Base-by-base conservation (phyloP, 495 filamentous ascomycete species). In the Staphylotrichum longicolle region DNA sequence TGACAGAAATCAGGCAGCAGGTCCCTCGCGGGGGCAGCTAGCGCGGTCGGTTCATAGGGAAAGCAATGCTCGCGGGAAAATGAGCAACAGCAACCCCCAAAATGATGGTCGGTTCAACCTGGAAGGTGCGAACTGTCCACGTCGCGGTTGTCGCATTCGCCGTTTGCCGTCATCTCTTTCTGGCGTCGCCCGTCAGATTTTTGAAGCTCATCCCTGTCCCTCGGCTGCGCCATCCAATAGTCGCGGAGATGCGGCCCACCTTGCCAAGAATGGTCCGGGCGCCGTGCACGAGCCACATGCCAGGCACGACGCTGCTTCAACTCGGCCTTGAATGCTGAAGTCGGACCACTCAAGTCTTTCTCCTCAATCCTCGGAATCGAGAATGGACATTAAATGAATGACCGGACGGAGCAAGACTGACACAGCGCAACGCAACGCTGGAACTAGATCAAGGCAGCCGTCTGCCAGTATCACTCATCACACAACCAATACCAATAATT, bases 21-120 rank as follows among this genome's bases (percentile, higher is more conserved):
- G 63, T 61, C 65, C 64, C 64, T 63, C 39, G 52, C 47, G 20
- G 52, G 65, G 68, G 63, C 61, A 53, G 30, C 67, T 69, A 66
- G 53, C 62, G 61, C 48, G 58, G 66, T 64, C 64, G 66, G 63
- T 59, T 69, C 70, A 73, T 73, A 66, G 60, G 20, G 20, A 65
- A 73, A 53, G 27, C 66, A 67, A 63, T 68, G 58, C 34, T 65
- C 39, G 54, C 10, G 7, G 7, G 30, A 27, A 35, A 42, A 35
- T 34, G 10, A 34, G 37, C 37, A 10, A 14, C 41, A 60, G 41
- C n/a, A 37, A 54, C 33, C 20, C 20, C 32, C 47, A 4, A 8
- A 45, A 53, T 10, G 50, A 58, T 54, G 34, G 20, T 32, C 12
- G 40, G 33, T 15, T 37, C 4, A 10, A 46, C 11, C 8, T n/a